Evolutionary conservation across 2,329 filamentous ascomycete species (phyloP), one percentile per base, ranked within the genome.

Genomic region (Aspergillus transmontanensis): DNA sequence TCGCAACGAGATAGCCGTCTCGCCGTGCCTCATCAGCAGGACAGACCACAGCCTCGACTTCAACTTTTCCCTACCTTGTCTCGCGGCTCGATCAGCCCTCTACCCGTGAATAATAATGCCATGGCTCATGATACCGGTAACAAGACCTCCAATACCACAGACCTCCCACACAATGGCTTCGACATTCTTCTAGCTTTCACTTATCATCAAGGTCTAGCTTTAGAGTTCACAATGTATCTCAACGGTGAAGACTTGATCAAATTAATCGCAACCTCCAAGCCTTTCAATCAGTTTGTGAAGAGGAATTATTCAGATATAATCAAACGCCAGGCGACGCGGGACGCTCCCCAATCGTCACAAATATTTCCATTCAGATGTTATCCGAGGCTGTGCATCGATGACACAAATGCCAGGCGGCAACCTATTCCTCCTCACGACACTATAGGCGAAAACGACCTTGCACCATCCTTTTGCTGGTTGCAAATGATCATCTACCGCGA

Each of bases 381-480:
- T 76, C 76, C 76, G 2, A 73, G 75, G 1, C 79, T 88, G 6
- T 86, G 86, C 72, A 84, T 21, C 11, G 21, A 26, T 39, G 6
- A 36, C 21, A 39, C 56, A 89, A 39, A 39, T 36, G n/a, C 43
- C 61, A 81, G 73, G 1, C 90, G 93, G 77, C 79, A 1, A 79
- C 19, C n/a, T 36, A n/a, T 21, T 3, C n/a, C 55, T n/a, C 43
- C 21, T 26, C 32, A 21, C 21, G 10, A 12, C 6, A 32, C n/a
- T 55, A 12, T 12, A 23, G 12, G 21, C 34, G 28, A 39, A 26
- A 39, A 11, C 34, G 3, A 11, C n/a, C 76, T 76, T 26, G 83
- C 91, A 1, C 90, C 91, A 0, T 84, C 85, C 9, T 79, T 94
- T 55, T 80, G 81, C 51, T 95, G 90, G 85, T 81, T 92, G 7